A percentile compares a stretch with the other conserved stretches of the same genome.
phyloP scores from a whole-genome alignment of 805 yeast genomes.

The Phaffomyces thermotolerans region DNA sequence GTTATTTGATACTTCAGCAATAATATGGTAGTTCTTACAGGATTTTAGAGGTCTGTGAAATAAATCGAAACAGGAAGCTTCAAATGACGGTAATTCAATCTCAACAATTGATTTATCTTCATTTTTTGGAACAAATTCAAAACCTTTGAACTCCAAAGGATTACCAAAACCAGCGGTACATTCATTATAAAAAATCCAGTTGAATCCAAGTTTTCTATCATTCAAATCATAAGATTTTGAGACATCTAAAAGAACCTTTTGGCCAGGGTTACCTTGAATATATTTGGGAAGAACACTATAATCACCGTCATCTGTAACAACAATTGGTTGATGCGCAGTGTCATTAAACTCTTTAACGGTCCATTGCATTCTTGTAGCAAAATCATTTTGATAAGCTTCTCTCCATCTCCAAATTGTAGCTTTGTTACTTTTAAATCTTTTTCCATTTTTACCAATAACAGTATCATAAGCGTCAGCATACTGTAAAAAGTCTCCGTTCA shows the following conservation, averaged over 20 bases:
- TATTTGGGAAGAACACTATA: conserved; percentile 16
- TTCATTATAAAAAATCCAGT: conserved; percentile 25
- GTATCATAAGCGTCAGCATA: conserved; percentile 23
- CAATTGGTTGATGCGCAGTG: conserved; percentile 22
- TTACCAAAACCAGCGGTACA: conserved; percentile 19
- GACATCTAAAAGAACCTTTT: conserved; percentile 18
- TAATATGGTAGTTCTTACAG: conserved; percentile 20
- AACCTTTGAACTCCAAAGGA: conserved; percentile 15
- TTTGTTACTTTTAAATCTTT: conserved; percentile 16
- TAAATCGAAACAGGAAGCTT: conserved; percentile 8
- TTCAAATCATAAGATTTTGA: conserved; percentile 23
- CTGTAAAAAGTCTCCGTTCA: conserved; percentile 15
- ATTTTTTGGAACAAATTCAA: conserved; percentile 8
- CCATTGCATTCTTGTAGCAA: conserved; percentile 29
- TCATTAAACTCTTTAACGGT: conserved; percentile 23
- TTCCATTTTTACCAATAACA: conserved; percentile 18
- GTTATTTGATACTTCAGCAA: conserved; percentile 16
- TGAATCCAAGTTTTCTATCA: conserved; percentile 10
- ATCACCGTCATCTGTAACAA: conserved; percentile 18
- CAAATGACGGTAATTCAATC: conserved; percentile 8
- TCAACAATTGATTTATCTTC: conserved; percentile 10
- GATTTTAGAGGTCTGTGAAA: conserved; percentile 5
- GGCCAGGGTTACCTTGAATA: conserved; percentile 11
- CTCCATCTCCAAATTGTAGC: conserved; percentile 31
- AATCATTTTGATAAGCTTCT: conserved; percentile 25